Evolutionary conservation across 305 asterid species (phyloP).

Genomic region (Ilex paraguariensis): DNA sequence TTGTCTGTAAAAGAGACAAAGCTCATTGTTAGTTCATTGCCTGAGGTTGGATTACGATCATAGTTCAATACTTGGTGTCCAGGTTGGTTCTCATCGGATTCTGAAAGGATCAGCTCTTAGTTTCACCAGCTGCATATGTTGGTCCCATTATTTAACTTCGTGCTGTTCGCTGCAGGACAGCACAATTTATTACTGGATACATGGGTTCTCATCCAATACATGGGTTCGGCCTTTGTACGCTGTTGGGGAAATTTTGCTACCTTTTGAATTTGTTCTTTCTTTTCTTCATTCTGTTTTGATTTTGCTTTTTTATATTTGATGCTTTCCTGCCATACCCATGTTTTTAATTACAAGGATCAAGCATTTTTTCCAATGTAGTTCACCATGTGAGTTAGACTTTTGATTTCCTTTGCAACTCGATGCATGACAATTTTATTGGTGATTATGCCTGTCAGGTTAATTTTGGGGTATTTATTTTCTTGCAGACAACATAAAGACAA

Average conservation of each 20-base stretch:
- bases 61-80: constrained; percentile 26
- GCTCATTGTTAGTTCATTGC: constrained; percentile 57
- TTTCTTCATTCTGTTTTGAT: not conserved
- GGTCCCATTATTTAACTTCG: constrained; percentile 47
- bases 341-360: constrained; percentile 15
- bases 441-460: too few relatives aligned
- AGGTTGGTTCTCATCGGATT: constrained; percentile 57
- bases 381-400: too few relatives aligned
- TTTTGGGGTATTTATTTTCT: constrained; percentile 14
- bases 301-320: not conserved
- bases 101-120: constrained; percentile 37
- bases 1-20: constrained; percentile 54
- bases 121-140: constrained; percentile 35
- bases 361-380: constrained; percentile 9
- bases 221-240: constrained; percentile 49
- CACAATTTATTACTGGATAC: too few relatives aligned
- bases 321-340: not conserved
- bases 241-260: constrained; percentile 44
- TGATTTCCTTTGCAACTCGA: too few relatives aligned
- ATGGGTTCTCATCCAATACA: constrained; percentile 19
- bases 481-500: constrained; percentile 61
- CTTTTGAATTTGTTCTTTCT: constrained; percentile 37
- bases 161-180: constrained; percentile 63
- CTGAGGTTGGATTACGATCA: constrained; percentile 31
- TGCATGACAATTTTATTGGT: too few relatives aligned